These are phyloP conservation scores for Colletotrichum caudatum DNA, from an alignment of 2,329 filamentous ascomycete species.

Conservation along the genomic window DNA sequence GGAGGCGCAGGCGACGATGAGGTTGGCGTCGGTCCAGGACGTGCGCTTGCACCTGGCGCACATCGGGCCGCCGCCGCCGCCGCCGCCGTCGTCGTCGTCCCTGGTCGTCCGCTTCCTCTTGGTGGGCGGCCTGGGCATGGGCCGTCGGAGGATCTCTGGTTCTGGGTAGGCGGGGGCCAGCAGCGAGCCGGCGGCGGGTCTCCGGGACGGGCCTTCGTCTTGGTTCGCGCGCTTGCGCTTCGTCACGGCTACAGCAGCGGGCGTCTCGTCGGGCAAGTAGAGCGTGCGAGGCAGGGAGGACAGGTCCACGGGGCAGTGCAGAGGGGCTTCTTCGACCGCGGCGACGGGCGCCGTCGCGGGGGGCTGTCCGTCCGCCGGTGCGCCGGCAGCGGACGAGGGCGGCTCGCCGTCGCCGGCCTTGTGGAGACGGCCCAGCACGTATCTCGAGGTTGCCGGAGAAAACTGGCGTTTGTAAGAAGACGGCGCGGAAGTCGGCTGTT, in stretches of 20 bases:
- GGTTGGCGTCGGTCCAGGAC: constrained; percentile 42
- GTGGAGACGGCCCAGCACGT: constrained; percentile 49
- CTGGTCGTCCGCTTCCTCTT: constrained; percentile 38
- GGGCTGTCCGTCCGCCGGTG: neutral
- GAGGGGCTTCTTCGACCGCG: constrained; percentile 30
- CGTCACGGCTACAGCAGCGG: neutral
- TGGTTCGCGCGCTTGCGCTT: constrained; percentile 32
- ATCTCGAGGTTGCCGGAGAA: constrained; percentile 44
- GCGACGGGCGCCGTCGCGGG: neutral
- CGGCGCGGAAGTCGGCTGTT: neutral
- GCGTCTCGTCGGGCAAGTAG: constrained; percentile 3
- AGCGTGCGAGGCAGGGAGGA: constrained; percentile 30
- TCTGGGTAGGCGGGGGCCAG: neutral
- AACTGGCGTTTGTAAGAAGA: constrained; percentile 50
- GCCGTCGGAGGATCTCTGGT: constrained; percentile 1
- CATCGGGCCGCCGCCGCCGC: constrained; percentile 25
- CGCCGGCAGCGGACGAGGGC: neutral
- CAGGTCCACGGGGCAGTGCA: constrained; percentile 35
- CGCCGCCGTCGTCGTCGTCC: constrained; percentile 20
- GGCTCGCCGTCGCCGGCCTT: constrained; percentile 26
- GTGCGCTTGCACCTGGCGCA: constrained; percentile 45
- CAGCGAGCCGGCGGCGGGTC: neutral
- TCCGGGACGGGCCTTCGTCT: neutral
- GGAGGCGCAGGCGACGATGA: constrained; percentile 43
- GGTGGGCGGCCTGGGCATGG: constrained; percentile 28